phyloP scores from a whole-genome alignment of 1,284 basidiomycete species.

The Meripilus lineatus region DNA sequence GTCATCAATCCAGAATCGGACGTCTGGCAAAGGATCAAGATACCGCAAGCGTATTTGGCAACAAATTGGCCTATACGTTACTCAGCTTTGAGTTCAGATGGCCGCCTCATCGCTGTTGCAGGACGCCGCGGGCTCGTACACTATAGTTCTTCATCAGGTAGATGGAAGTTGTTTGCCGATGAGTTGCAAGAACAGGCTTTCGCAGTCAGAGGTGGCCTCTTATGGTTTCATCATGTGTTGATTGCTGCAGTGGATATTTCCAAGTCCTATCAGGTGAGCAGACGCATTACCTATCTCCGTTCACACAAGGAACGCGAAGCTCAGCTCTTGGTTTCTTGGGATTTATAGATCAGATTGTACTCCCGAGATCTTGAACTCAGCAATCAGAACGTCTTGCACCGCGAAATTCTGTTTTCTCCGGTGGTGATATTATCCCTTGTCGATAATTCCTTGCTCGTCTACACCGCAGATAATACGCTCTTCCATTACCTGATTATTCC shows the following conservation, averaged over 20 bases:
- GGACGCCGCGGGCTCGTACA: constrained; percentile 90
- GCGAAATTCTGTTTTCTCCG: constrained; percentile 73
- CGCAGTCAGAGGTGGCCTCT: constrained; percentile 82
- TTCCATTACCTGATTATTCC: constrained; percentile 92
- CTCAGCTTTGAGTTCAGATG: constrained; percentile 89
- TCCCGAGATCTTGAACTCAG: constrained; percentile 93
- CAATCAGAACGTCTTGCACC: constrained; percentile 80
- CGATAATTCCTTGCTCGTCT: constrained; percentile 95
- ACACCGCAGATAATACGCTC: constrained; percentile 94
- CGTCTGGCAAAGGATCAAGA: constrained; percentile 93
- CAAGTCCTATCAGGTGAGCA: constrained; percentile 72
- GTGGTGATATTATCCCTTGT: constrained; percentile 87
- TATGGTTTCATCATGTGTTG: constrained; percentile 97
- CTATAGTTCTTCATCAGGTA: constrained; percentile 89
- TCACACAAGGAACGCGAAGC: constrained; percentile 7
- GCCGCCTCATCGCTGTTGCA: constrained; percentile 89
- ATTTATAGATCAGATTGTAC: constrained; percentile 79
- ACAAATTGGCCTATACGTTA: constrained; percentile 95
- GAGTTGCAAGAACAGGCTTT: constrained; percentile 90
- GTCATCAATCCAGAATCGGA: constrained; percentile 99
- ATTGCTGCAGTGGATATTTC: constrained; percentile 87
- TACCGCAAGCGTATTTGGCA: constrained; percentile 87
- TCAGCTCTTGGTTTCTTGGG: not conserved
- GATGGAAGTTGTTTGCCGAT: constrained; percentile 91
- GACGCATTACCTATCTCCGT: not conserved